phyloP scores from a whole-genome alignment of 2,329 filamentous ascomycete genomes.

The Ustulina deusta region DNA sequence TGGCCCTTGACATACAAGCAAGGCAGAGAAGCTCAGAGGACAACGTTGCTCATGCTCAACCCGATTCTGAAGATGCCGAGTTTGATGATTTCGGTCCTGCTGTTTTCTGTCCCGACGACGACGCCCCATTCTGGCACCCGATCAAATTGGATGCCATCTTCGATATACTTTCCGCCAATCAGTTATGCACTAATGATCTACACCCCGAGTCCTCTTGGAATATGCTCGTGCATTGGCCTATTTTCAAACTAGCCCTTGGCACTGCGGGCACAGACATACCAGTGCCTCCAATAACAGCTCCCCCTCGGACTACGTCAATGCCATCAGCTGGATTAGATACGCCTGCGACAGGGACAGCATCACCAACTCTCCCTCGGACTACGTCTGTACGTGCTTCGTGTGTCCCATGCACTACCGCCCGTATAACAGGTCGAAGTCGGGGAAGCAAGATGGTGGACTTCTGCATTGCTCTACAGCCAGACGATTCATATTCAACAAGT shows the following conservation, averaged over 20 bases:
- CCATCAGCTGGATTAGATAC: too few species aligned
- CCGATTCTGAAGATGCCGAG: neutral
- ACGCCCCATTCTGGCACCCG: constrained; percentile 3
- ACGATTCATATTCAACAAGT: neutral
- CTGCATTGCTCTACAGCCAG: constrained; percentile 18
- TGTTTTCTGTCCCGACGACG: neutral
- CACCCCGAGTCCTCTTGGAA: constrained; percentile 24
- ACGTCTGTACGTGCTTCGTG: constrained; percentile 4
- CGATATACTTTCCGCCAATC: constrained; percentile 9
- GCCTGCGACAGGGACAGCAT: neutral
- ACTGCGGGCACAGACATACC: constrained; percentile 2
- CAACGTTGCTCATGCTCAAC: neutral
- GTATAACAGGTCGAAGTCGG: constrained; percentile 4
- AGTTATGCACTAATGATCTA: constrained; percentile 10
- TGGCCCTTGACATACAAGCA: constrained; percentile 6
- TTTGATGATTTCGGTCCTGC: constrained; percentile 11
- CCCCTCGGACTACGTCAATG: neutral
- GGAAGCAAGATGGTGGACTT: constrained; percentile 22
- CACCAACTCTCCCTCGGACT: neutral
- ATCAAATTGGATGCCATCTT: constrained; percentile 11
- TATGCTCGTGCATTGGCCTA: constrained; percentile 26
- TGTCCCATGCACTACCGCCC: constrained; percentile 19
- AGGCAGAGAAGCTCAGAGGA: neutral
- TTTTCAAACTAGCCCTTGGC: constrained; percentile 23
- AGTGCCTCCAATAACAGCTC: neutral